phyloP scores from a whole-genome alignment of 2,329 filamentous ascomycete species.

The Curvularia verruculosa region DNA sequence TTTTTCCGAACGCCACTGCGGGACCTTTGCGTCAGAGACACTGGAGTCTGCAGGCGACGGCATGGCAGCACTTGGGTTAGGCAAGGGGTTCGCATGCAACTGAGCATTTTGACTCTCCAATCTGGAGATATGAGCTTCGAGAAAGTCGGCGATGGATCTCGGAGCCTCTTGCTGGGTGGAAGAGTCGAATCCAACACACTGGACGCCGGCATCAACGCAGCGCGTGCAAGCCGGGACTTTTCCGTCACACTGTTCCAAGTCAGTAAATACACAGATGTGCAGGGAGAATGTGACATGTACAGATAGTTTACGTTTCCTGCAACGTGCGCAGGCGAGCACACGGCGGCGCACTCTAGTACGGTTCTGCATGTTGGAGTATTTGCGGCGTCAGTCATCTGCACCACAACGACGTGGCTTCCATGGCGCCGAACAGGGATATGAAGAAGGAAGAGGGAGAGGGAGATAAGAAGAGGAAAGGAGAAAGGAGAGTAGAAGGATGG shows the following conservation, averaged over 20 bases:
- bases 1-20: slow-evolving; percentile 27
- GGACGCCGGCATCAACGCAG: slow-evolving; percentile 39
- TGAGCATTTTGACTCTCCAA: slow-evolving; percentile 29
- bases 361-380: slow-evolving; percentile 36
- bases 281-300: slow-evolving; percentile 22
- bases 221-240: slow-evolving; percentile 45
- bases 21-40: slow-evolving; percentile 26
- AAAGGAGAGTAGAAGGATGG: slow-evolving; percentile 1
- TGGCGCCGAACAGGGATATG: slow-evolving; percentile 19
- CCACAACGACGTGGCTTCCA: slow-evolving; percentile 26
- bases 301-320: slow-evolving; percentile 46
- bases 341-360: slow-evolving; percentile 44
- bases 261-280: slow-evolving; percentile 5
- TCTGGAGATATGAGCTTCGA: slow-evolving; percentile 42
- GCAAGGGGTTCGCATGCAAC: slow-evolving; percentile 22
- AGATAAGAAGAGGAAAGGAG: slow-evolving; percentile 5
- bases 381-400: slow-evolving; percentile 22
- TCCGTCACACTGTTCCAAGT: slow-evolving; percentile 41
- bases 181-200: slow-evolving; percentile 46
- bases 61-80: slow-evolving; percentile 23
- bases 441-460: slow-evolving; percentile 5
- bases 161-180: slow-evolving; percentile 43
- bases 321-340: slow-evolving; percentile 46
- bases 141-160: slow-evolving; percentile 42
- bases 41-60: slow-evolving; percentile 37